Conservation (phyloP, 768 basidiomycete genomes). For the Leccinum broughii region DNA sequence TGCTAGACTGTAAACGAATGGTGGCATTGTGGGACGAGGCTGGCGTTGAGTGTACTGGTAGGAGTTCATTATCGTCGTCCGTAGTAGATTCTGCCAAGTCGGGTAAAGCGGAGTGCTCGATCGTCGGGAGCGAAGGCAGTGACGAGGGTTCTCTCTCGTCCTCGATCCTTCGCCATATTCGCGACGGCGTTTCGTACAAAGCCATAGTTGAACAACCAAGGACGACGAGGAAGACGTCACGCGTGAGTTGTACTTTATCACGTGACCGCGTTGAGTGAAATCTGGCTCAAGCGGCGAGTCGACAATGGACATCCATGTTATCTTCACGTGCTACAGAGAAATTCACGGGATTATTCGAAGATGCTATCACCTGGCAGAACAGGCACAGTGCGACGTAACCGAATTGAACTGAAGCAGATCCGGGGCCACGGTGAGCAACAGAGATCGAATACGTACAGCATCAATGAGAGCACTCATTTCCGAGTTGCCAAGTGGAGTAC, state of each 20-base stretch:
- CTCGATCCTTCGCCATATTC: constrained; percentile 83
- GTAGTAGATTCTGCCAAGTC: constrained; percentile 35
- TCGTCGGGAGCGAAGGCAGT: constrained; percentile 70
- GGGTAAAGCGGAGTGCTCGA: constrained; percentile 60
- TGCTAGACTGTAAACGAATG: constrained; percentile 50
- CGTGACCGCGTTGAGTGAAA: constrained; percentile 24
- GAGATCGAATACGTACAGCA: too few relatives aligned
- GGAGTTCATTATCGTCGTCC: constrained; percentile 44
- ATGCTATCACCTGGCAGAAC: too few relatives aligned
- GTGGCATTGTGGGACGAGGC: constrained; percentile 52
- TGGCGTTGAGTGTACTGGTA: constrained; percentile 71
- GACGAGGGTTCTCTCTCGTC: constrained; percentile 80
- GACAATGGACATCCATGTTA: too few relatives aligned
- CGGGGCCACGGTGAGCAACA: too few relatives aligned
- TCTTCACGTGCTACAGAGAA: too few relatives aligned
- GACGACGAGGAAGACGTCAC: neutral
- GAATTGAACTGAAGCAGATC: too few relatives aligned
- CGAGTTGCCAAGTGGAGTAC: too few relatives aligned
- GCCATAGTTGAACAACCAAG: constrained; percentile 32
- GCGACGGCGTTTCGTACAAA: constrained; percentile 77
- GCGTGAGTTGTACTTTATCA: constrained; percentile 23
- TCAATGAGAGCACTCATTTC: too few relatives aligned
- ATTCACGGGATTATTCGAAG: too few relatives aligned
- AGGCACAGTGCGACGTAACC: too few relatives aligned
- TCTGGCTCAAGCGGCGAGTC: too few relatives aligned